phyloP scores from a whole-genome alignment of 78 protist species.

The Polysphondylium violaceum region DNA sequence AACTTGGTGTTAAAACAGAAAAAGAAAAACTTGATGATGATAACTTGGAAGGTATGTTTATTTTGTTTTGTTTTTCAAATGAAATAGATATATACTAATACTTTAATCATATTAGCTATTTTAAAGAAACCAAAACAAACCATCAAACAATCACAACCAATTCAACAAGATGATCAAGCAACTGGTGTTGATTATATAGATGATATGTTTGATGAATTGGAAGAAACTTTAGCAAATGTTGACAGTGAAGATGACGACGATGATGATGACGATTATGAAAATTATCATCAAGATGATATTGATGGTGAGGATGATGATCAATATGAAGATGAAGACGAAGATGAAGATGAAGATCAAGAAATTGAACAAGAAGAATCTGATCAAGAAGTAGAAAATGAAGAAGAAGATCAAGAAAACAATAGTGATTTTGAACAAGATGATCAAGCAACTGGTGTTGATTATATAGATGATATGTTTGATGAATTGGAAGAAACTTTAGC shows the following conservation, averaged over 20 bases:
- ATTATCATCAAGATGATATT: not conserved
- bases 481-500: slow-evolving; percentile 45
- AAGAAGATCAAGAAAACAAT: not conserved
- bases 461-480: slow-evolving; percentile 31
- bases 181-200: slow-evolving; percentile 14
- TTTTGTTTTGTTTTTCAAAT: not conserved
- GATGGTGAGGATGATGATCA: not conserved
- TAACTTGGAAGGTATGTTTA: slow-evolving; percentile 31
- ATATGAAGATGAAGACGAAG: slow-evolving; percentile 2
- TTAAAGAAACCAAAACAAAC: not conserved
- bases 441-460: slow-evolving; percentile 6
- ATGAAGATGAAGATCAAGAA: slow-evolving; percentile 9
- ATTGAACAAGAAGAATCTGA: not conserved
- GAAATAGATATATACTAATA: too few species aligned
- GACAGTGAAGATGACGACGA: slow-evolving; percentile 30
- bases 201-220: slow-evolving; percentile 33
- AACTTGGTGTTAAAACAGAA: slow-evolving; percentile 27
- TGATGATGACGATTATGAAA: slow-evolving; percentile 12
- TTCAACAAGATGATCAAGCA: slow-evolving; percentile 29
- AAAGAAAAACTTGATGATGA: slow-evolving; percentile 29
- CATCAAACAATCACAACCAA: not conserved
- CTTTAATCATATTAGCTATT: too few species aligned
- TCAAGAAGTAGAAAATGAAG: slow-evolving; percentile 30
- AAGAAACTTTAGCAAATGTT: slow-evolving; percentile 29
- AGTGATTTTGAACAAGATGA: slow-evolving; percentile 6